Base-by-base conservation (phyloP, 495 filamentous ascomycete genomes). In the Hypoxylon cercidicola region DNA sequence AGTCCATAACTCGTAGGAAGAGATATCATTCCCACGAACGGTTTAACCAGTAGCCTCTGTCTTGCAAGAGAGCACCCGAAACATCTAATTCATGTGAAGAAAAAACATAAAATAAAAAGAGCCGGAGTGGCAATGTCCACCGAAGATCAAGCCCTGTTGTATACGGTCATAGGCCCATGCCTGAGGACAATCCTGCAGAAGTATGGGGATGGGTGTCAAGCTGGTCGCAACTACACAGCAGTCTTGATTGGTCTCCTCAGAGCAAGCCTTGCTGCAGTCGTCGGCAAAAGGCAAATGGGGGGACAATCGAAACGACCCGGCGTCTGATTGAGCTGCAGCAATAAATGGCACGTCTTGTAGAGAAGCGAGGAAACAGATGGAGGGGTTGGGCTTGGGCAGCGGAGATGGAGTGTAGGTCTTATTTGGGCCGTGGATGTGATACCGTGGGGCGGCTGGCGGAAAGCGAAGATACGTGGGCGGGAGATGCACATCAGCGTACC, bases 1-100 rank as follows among this genome's bases (percentile, higher is more conserved):
- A 65, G 51, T 78, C 77, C 81, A 83, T 83, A 48, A 71, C 72
- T 68, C 55, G 60, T 60, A 34, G 55, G 21, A 41, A 32, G 32
- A 41, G 51, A 68, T 63, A 55, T 68, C 65, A 68, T 68, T 46
- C 65, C 65, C 55, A 63, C 65, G 50, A 25, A 60, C 19, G 48
- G 60, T 56, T 52, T 54, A 63, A 63, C 55, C 54, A 63, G 60
- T 28, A 28, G 65, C 41, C 44, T 60, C 59, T 51, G 54, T 47
- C 55, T 55, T 37, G 44, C 50, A 34, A 58, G 54, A 51, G 65
- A 16, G 47, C 25, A 23, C 55, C 25, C 60, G 59, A 55, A 15
- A 25, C 28, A 41, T 34, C 37, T 19, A 52, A 50, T 63, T 68
- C 65, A 68, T 68, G 63, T 60, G 65, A 67, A 47, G 54, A 9